These are phyloP conservation scores for Saccharomyces uvarum DNA, from an alignment of 1,139 yeast genomes.

Conservation along the genomic window DNA sequence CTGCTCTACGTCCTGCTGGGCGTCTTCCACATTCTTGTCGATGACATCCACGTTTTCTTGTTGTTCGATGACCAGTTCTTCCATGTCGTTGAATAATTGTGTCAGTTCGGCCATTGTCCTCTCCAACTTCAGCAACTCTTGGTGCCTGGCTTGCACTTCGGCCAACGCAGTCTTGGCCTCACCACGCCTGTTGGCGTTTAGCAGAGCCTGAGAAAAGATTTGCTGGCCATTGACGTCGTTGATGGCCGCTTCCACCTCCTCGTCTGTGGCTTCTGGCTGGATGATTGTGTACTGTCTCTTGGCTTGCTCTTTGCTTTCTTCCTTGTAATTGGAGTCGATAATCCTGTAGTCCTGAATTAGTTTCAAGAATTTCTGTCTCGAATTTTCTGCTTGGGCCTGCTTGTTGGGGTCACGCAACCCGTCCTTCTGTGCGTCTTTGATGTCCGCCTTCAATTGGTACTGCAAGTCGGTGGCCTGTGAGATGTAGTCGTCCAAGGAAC, in stretches of 20 bases:
- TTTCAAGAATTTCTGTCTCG: conserved; percentile 76
- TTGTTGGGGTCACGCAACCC: conserved; percentile 71
- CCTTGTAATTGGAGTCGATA: conserved; percentile 79
- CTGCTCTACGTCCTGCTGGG: conserved; percentile 83
- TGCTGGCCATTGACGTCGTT: conserved; percentile 81
- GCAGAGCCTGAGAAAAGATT: conserved; percentile 88
- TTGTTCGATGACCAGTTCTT: conserved; percentile 90
- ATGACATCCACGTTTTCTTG: conserved; percentile 80
- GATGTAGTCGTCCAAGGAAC: conserved; percentile 68
- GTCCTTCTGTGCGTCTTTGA: conserved; percentile 67
- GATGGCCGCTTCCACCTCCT: conserved; percentile 73
- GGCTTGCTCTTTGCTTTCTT: conserved; percentile 78
- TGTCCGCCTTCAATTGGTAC: conserved; percentile 61
- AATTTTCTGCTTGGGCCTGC: conserved; percentile 82
- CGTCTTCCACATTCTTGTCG: conserved; percentile 70
- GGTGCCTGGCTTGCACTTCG: conserved; percentile 94
- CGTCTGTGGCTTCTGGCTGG: conserved; percentile 85
- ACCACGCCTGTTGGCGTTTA: conserved; percentile 89
- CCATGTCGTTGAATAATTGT: conserved; percentile 92
- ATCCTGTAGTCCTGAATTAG: conserved; percentile 80
- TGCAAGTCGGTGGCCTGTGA: conserved; percentile 77
- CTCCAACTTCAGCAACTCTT: conserved; percentile 89
- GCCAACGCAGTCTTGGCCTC: conserved; percentile 92
- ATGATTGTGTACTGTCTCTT: conserved; percentile 89
- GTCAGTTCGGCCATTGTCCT: conserved; percentile 93